Conservation (phyloP, 108 stramenopile genomes). For the Nannochloropsis granulata region DNA sequence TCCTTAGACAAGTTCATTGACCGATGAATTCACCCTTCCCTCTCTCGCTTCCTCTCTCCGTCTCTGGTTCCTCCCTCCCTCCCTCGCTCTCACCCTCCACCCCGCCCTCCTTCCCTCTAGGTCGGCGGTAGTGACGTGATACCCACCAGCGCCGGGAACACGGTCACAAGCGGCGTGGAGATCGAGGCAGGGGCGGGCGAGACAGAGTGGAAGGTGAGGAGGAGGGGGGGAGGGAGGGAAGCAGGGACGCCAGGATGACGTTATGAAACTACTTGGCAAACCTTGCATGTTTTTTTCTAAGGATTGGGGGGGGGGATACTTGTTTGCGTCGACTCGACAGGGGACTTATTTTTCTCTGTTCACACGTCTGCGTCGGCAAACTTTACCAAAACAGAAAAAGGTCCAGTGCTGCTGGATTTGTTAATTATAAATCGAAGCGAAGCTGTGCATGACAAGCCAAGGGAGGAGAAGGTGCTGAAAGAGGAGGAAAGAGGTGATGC, state of each 20-base stretch:
- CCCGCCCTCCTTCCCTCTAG: background rate
- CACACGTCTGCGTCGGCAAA: background rate
- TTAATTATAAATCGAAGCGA: too few relatives aligned
- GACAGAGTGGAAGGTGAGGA: background rate
- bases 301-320: background rate
- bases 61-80: background rate
- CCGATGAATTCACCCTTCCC: background rate
- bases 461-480: background rate
- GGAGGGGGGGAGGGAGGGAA: background rate
- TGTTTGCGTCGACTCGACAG: background rate
- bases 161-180: background rate
- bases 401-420: background rate
- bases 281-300: background rate
- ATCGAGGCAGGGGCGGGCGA: background rate
- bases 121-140: background rate
- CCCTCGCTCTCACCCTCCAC: too few relatives aligned
- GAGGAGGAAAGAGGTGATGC: background rate
- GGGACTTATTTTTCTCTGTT: background rate
- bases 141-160: background rate
- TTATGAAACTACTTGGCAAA: too few relatives aligned
- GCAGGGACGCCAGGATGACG: too few relatives aligned
- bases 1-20: background rate
- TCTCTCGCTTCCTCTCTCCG: background rate
- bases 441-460: too few relatives aligned
- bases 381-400: background rate